Evolutionary conservation across 140 eudicot species (phyloP), one percentile per base, ranked within the genome.

Genomic region (Anethum foeniculum): DNA sequence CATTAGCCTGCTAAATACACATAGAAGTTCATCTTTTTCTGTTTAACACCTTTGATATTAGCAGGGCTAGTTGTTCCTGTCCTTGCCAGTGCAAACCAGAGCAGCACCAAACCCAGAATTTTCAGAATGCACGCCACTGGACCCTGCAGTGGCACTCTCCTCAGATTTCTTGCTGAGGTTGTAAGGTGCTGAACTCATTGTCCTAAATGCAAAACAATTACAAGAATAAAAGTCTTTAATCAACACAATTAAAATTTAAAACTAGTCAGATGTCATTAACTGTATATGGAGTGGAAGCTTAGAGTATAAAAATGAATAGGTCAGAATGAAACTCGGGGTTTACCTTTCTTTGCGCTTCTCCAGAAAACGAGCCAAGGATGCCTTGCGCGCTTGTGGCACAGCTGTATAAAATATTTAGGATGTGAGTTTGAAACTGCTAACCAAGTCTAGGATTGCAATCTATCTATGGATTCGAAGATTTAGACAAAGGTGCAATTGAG

Each of bases 331-430:
- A 6, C 9, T 30, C 5, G 44, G 21, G 21, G n/a, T 68, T 68
- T 15, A 68, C 74, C 74, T 68, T 32, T 68, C 74, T 82, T 87
- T 92, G 62, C 97, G 97, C 82, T 92, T 92, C 86, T 90, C 92
- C 62, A 92, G 85, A 85, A 92, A 92, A 10, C 96, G 86, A 82
- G 90, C 93, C 85, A 92, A 84, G 71, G 97, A 92, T 76, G 97
- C 96, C 77, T 84, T 92, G 23, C 96, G 89, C 78, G 90, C 89
- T 71, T 92, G 97, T 77, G 96, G 97, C 73, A 89, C 93, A 81
- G 90, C 96, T 92, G 91, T 88, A 88, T 79, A 51, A 25, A 67
- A 75, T 11, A 4, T 62, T 27, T 27, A 30, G 28, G 18, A 65
- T 28, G 47, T 79, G 47, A 79, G 71, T 79, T 43, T 13, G 23